Percentiles rank a stretch among this genome's conserved stretches.
Conservation (phyloP, 2,329 filamentous ascomycete genomes). For the Colletotrichum tropicicola region DNA sequence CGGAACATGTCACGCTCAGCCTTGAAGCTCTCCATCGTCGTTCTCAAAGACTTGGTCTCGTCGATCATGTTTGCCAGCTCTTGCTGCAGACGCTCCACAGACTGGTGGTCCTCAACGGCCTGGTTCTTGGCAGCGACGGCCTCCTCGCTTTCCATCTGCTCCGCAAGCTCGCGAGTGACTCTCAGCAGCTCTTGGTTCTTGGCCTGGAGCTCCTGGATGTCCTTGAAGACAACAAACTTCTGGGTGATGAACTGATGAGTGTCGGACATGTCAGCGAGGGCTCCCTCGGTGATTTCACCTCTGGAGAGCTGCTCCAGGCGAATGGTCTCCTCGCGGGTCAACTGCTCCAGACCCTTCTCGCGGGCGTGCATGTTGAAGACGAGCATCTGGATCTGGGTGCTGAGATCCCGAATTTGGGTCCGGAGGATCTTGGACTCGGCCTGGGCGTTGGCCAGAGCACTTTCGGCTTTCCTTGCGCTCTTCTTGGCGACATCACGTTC, state of each 20-base stretch:
- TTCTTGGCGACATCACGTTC: slow-evolving; percentile 83
- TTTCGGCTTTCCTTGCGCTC: slow-evolving; percentile 80
- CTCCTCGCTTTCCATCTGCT: slow-evolving; percentile 91
- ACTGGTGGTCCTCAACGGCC: slow-evolving; percentile 71
- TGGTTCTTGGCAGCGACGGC: slow-evolving; percentile 73
- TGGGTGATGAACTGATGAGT: slow-evolving; percentile 91
- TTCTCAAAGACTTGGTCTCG: slow-evolving; percentile 82
- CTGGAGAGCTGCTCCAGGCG: slow-evolving; percentile 82
- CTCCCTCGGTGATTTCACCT: slow-evolving; percentile 77
- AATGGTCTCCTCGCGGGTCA: slow-evolving; percentile 76
- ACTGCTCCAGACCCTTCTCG: slow-evolving; percentile 79
- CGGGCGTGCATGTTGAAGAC: slow-evolving; percentile 86
- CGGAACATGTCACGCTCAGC: slow-evolving; percentile 98
- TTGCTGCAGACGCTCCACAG: slow-evolving; percentile 77
- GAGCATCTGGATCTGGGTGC: slow-evolving; percentile 89
- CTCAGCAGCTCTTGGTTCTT: slow-evolving; percentile 88
- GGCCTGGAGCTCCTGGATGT: slow-evolving; percentile 83
- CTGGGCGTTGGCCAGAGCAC: slow-evolving; percentile 70
- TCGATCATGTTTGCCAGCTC: slow-evolving; percentile 82
- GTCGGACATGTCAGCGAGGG: slow-evolving; percentile 78
- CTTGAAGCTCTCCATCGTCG: slow-evolving; percentile 91
- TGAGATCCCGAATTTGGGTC: slow-evolving; percentile 88
- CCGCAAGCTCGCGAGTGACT: slow-evolving; percentile 84
- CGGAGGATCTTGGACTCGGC: slow-evolving; percentile 82
- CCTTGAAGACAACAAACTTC: slow-evolving; percentile 88